Base-by-base conservation (phyloP, 192 early-diverging fungal genomes). In the Podochytrium sp. region DNA sequence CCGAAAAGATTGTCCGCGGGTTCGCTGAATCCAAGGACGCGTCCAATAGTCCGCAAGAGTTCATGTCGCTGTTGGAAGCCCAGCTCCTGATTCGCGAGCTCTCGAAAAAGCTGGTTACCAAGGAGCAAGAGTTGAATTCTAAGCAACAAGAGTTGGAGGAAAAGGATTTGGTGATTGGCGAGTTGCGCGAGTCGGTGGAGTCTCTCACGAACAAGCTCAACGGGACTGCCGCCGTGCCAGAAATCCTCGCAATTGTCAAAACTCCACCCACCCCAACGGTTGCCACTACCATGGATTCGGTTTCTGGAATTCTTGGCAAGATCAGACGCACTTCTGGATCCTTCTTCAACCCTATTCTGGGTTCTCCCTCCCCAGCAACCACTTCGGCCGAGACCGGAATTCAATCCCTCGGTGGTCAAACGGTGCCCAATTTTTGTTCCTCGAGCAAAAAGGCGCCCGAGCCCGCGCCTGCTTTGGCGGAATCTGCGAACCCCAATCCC, bases 11-110 rank as follows among this genome's bases (percentile, higher is more conserved):
- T 57, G 2, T 71, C 5, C 20, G 16, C 14, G 18, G 3, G 5
- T 27, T 41, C 5, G n/a, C 66, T 34, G 30, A 61, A 61, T 14
- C 16, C 30, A 7, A 20, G 5, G n/a, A 41, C 16, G 12, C 20
- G 3, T 12, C 7, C 3, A 69, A n/a, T 27, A 6, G 41, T 41
- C 52, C 12, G 0, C 55, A 71, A 37, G 55, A 71, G 34, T 59
- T 43, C 29, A 7, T 59, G 1, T 71, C 69, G 0, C 39, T 71
- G 1, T 27, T 55, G 47, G 37, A 74, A 12, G 72, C 72, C 50
- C 38, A 65, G n/a, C 10, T 53, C 27, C 12, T 50, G 27, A 56
- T 74, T 56, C 49, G 50, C 4, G 63, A 74, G 0, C 20, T 74
- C 1, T 32, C 50, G 18, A 18, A 18, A 1, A 25, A 25, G 37